A percentile compares a stretch with the other conserved stretches of the same genome.
phyloP scores from a whole-genome alignment of 2,329 filamentous ascomycete species.

The Herpotrichia juniperi region DNA sequence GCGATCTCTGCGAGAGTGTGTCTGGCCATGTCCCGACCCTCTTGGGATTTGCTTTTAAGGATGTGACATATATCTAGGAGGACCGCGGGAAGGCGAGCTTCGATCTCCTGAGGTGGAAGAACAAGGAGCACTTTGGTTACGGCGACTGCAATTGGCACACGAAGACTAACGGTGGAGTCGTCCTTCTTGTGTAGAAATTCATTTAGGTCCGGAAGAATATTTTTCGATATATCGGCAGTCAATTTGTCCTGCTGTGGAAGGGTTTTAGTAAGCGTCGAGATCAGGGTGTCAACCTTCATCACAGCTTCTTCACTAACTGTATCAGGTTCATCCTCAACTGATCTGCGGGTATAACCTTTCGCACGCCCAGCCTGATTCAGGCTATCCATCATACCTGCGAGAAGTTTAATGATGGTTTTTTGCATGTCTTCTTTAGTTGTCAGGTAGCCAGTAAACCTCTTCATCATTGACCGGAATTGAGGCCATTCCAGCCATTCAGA shows the following conservation, averaged over 20 bases:
- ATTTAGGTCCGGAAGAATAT: constrained; percentile 79
- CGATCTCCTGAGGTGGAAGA: constrained; percentile 74
- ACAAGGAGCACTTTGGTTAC: constrained; percentile 86
- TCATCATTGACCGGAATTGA: constrained; percentile 84
- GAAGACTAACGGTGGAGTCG: constrained; percentile 89
- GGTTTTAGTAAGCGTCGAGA: constrained; percentile 62
- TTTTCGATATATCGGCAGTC: constrained; percentile 71
- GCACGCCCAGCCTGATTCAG: constrained; percentile 61
- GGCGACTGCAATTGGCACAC: constrained; percentile 87
- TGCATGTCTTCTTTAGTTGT: constrained; percentile 80
- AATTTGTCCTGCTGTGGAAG: constrained; percentile 73
- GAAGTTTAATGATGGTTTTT: constrained; percentile 82
- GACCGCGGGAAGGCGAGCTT: constrained; percentile 77
- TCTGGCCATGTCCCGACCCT: constrained; percentile 87
- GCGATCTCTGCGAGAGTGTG: constrained; percentile 87
- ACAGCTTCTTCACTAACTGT: constrained; percentile 16
- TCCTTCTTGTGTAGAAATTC: constrained; percentile 92
- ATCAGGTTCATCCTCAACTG: constrained; percentile 40
- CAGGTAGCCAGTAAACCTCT: constrained; percentile 83
- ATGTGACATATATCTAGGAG: constrained; percentile 94
- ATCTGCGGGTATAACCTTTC: constrained; percentile 35
- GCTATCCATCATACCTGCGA: constrained; percentile 82
- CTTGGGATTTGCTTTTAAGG: constrained; percentile 84
- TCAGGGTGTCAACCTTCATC: constrained; percentile 31
- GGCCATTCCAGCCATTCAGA: constrained; percentile 84